phyloP scores from a whole-genome alignment of 306 rosid genomes.

The Herpetospermum pedunculosum region DNA sequence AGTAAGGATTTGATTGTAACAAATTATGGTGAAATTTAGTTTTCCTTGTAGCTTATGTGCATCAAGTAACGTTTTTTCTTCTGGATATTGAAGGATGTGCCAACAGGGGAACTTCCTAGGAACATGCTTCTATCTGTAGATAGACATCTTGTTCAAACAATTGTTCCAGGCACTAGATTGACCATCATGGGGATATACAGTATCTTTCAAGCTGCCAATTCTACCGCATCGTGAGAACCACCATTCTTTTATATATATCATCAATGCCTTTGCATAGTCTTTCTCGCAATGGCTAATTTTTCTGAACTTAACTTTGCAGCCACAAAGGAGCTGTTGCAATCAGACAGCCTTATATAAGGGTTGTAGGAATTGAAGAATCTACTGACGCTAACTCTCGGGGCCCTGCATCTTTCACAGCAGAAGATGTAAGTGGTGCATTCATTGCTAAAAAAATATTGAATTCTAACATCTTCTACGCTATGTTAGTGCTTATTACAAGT shows the following conservation, averaged over 20 bases:
- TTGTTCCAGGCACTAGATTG: constrained; percentile 94
- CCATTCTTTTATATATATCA: not conserved
- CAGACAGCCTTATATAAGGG: constrained; percentile 91
- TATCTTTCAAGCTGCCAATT: constrained; percentile 82
- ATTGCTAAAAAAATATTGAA: not conserved
- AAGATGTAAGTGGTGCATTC: constrained; percentile 46
- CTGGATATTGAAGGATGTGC: constrained; percentile 69
- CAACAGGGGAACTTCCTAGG: constrained; percentile 98
- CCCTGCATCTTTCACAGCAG: constrained; percentile 49
- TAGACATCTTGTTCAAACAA: constrained; percentile 88
- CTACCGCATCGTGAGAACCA: constrained; percentile 53
- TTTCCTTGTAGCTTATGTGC: not conserved
- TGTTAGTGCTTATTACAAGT: not conserved
- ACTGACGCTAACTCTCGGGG: constrained; percentile 68
- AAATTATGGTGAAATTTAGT: not conserved
- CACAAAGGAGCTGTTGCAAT: constrained; percentile 95
- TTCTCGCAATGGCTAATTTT: not conserved
- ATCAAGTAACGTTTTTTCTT: constrained; percentile 8
- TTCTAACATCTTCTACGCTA: constrained; percentile 2
- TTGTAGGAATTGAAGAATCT: constrained; percentile 83
- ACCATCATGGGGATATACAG: constrained; percentile 88
- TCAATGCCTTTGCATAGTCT: not conserved
- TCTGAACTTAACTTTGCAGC: constrained; percentile 29
- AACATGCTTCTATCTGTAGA: constrained; percentile 94
- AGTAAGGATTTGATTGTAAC: constrained; percentile 27